These are phyloP conservation scores for Periconia digitata DNA, from an alignment of 2,329 filamentous ascomycete genomes.

Conservation along the genomic window DNA sequence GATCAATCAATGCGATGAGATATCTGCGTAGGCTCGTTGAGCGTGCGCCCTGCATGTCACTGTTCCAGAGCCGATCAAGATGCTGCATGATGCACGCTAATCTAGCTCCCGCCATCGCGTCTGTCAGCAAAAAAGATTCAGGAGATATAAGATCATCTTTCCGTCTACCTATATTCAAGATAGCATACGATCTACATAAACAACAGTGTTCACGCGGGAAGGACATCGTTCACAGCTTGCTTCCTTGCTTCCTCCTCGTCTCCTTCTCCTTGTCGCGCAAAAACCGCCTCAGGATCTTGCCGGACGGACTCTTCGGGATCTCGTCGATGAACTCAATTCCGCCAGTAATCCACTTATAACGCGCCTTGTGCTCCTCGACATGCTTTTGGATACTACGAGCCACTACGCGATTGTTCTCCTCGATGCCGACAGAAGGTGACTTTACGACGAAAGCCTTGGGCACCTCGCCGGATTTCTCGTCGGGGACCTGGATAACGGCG, in stretches of 20 bases:
- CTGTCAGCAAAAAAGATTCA: too few species aligned
- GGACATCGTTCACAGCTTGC: slow-evolving; percentile 70
- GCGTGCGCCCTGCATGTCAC: too few species aligned
- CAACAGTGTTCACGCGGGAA: too few species aligned
- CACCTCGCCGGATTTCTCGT: slow-evolving; percentile 62
- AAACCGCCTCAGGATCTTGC: slow-evolving; percentile 64
- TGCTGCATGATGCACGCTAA: too few species aligned
- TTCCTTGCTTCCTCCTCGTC: slow-evolving; percentile 62
- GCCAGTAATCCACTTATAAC: slow-evolving; percentile 64
- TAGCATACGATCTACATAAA: too few species aligned
- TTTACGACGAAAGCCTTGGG: slow-evolving; percentile 68
- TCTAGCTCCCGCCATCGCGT: too few species aligned
- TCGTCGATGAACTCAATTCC: slow-evolving; percentile 54
- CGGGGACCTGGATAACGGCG: slow-evolving; percentile 74
- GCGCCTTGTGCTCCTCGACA: slow-evolving; percentile 63
- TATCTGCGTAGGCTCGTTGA: too few species aligned
- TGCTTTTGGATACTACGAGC: slow-evolving; percentile 57
- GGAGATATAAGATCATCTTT: too few species aligned
- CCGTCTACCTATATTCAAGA: too few species aligned
- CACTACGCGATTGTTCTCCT: slow-evolving; percentile 54
- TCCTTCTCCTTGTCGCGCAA: slow-evolving; percentile 75
- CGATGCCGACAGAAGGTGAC: slow-evolving; percentile 53
- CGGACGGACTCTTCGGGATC: slow-evolving; percentile 64
- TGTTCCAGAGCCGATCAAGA: too few species aligned
- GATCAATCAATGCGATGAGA: too few species aligned